Evolutionary conservation across 768 basidiomycete species (phyloP), one percentile per base, ranked within the genome.

Genomic region (Suillus sp.): DNA sequence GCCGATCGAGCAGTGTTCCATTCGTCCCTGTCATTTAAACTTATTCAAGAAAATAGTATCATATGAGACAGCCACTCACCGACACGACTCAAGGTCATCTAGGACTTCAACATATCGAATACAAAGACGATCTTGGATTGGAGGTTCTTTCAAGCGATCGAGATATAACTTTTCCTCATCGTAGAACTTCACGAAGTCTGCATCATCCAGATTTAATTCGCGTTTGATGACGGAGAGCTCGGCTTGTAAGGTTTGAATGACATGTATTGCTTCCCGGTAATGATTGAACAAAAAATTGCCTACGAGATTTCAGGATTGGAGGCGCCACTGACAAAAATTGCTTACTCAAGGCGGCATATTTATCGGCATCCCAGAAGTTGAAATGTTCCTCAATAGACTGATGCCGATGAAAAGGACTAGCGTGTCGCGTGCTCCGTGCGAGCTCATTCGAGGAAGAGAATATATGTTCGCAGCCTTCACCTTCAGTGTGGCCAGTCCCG

Each of bases 291-390:
- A 16, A 22, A 62, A 62, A 34, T 34, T 57, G 32, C 42, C 37
- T 57, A 43, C 2, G 5, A 22, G 22, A 6, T 4, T 22, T 47
- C 22, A 14, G 22, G 11, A 22, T 47, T 3, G n/a, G 43, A 10
- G 43, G 3, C 13, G 43, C n/a, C 3, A 45, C 3, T n/a, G 3
- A 45, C 20, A 45, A 45, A 45, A 25, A 43, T 43, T n/a, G 20
- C n/a, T 9, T 64, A 74, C 75, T 72, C 0, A 43, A 10, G 9
- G 65, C 68, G 0, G 64, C 62, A 53, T 72, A 69, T n/a, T 72
- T 71, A 20, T 69, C 64, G 1, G 40, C 53, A 43, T 67, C 66
- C 70, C 72, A 75, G n/a, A 62, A 65, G 0, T 10, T 27, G 20
- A 71, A 69, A 38, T 68, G 65, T 34, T 59, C 47, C 11, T 71